Percentiles rank a stretch among this genome's conserved stretches.
Evolutionary conservation across 2,329 filamentous ascomycete genomes (phyloP).

Genomic region (Cordyceps cateniannulata): DNA sequence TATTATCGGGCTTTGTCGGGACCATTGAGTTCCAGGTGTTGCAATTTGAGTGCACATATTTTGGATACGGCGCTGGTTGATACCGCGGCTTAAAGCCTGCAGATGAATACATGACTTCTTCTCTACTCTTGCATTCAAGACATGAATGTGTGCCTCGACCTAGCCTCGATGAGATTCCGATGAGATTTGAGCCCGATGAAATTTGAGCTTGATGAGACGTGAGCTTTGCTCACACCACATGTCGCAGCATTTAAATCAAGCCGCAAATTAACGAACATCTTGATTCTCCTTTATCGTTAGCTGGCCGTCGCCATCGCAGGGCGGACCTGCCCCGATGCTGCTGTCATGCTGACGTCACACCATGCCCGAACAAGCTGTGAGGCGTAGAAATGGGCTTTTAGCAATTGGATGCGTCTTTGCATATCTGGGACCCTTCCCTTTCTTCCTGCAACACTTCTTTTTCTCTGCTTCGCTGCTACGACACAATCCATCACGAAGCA

Average conservation of each 20-base stretch:
- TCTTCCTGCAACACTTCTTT: neutral
- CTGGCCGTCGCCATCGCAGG: neutral
- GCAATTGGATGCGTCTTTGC: constrained; percentile 5
- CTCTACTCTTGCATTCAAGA: neutral
- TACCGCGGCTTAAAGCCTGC: constrained; percentile 14
- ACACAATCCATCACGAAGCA: neutral
- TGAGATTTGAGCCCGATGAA: too few relatives aligned
- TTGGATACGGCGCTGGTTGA: constrained; percentile 13
- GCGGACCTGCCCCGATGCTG: neutral
- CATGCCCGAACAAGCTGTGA: neutral
- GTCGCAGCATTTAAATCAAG: too few relatives aligned
- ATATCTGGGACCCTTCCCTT: neutral
- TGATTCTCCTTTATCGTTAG: too few relatives aligned
- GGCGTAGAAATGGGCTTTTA: neutral
- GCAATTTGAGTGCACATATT: constrained; percentile 10
- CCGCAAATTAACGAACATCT: too few relatives aligned
- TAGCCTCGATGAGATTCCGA: neutral
- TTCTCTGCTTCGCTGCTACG: neutral
- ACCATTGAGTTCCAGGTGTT: constrained; percentile 11
- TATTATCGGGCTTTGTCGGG: constrained; percentile 10
- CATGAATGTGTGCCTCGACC: neutral
- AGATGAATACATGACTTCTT: constrained; percentile 15
- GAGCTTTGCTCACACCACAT: too few relatives aligned
- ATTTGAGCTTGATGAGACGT: too few relatives aligned
- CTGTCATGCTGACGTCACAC: constrained; percentile 12